Evolutionary conservation across 331 rosid genomes (phyloP), one percentile per base, ranked within the genome.

Genomic region (Malus hybrid): DNA sequence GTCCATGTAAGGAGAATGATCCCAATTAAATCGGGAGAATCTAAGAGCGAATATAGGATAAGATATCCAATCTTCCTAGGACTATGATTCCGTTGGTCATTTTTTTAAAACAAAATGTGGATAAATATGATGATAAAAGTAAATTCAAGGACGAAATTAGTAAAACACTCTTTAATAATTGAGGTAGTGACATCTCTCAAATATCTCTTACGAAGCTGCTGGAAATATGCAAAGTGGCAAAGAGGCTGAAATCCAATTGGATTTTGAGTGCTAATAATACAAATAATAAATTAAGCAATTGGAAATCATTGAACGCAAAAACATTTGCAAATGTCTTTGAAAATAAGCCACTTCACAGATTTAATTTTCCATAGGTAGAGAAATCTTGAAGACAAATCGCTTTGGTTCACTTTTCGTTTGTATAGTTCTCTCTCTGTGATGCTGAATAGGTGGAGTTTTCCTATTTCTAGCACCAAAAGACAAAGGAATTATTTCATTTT

Each of bases 401-500:
- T 48, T 42, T 10, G 19, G 61, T 68, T 61, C 29, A 63, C 46
- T 63, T 63, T 48, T 39, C 56, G 71, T 72, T 65, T 14, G 29
- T 22, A 22, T 59, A n/a, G 6, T 10, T 20, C 7, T 59, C 13
- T 20, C 14, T 20, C 24, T 57, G 29, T 16, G 28, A 48, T 69
- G 63, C 78, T 11, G 31, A 72, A 44, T 61, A 10, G 42, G 59
- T 85, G 84, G 82, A 66, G 19, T 50, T 76, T 78, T 67, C 81
- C 78, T 77, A 70, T 83, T 72, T 81, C 52, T 72, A 61, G 28
- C 76, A 65, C 83, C 76, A 66, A 78, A 32, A 67, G 79, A 74
- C 66, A 60, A 80, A 71, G 39, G 52, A 67, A 68, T 18, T 52
- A 71, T 54, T 67, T 63, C 46, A 10, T 1, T 10, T 48, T 63